Evolutionary conservation across 2,329 filamentous ascomycete species (phyloP).

Genomic region (Neonectria faginata): DNA sequence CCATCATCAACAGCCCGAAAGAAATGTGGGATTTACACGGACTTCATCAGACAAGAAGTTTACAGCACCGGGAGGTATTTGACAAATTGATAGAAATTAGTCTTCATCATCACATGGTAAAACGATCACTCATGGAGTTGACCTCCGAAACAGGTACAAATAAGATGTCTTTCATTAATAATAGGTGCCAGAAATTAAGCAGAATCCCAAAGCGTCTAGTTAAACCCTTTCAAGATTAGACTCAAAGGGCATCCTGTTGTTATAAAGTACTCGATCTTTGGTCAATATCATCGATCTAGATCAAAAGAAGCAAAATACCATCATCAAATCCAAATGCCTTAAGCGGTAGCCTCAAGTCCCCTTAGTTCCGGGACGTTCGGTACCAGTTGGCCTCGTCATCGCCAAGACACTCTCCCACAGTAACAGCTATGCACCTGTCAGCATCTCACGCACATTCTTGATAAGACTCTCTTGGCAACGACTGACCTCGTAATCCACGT

Average conservation of each 20-base stretch:
- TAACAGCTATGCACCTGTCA: constrained; percentile 4
- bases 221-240: background rate
- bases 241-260: background rate
- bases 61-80: too few species aligned
- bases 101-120: too few species aligned
- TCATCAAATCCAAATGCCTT: background rate
- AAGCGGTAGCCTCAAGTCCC: background rate
- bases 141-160: background rate
- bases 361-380: constrained; percentile 12
- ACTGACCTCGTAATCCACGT: constrained; percentile 26
- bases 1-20: too few species aligned
- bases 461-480: background rate
- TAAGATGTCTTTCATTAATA: background rate
- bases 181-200: background rate
- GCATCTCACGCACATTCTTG: background rate
- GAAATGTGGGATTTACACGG: too few species aligned
- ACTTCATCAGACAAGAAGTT: too few species aligned
- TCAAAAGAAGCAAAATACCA: background rate
- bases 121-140: too few species aligned
- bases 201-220: background rate
- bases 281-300: background rate
- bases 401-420: constrained; percentile 23
- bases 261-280: background rate
- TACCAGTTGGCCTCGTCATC: constrained; percentile 15
- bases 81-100: too few species aligned